phyloP scores from a whole-genome alignment of 23 red algal species.

The Cyanidiococcus yangmingshanensis region DNA sequence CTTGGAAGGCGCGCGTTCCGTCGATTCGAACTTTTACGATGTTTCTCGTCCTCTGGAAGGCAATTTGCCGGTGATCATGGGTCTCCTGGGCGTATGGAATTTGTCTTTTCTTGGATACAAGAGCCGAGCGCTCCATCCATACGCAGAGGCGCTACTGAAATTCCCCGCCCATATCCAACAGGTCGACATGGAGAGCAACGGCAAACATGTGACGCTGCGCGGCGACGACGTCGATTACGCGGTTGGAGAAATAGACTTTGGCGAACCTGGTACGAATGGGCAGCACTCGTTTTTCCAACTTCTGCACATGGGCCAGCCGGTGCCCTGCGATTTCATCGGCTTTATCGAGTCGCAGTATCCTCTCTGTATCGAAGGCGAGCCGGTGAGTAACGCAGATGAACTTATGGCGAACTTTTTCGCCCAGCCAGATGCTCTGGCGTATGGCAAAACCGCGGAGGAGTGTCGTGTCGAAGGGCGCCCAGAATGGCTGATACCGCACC shows the following conservation, averaged over 20 bases:
- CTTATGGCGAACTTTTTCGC: slow-evolving; percentile 99
- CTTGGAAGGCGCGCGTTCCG: slow-evolving; percentile 55
- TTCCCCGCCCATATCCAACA: slow-evolving; percentile 95
- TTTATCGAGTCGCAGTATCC: slow-evolving; percentile 71
- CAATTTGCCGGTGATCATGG: slow-evolving; percentile 90
- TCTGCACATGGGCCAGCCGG: slow-evolving; percentile 75
- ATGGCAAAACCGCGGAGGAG: slow-evolving; percentile 77
- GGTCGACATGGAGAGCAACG: slow-evolving; percentile 88
- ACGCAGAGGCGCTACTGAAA: slow-evolving; percentile 86
- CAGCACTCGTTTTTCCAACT: slow-evolving; percentile 99
- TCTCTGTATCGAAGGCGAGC: slow-evolving; percentile 60
- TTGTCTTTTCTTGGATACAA: slow-evolving; percentile 76
- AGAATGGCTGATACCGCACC: slow-evolving; percentile 67
- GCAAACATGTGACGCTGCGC: slow-evolving; percentile 64
- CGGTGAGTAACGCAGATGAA: slow-evolving; percentile 84
- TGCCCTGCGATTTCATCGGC: slow-evolving; percentile 86
- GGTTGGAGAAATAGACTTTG: slow-evolving; percentile 75
- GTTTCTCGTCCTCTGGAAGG: slow-evolving; percentile 32
- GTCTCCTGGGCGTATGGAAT: slow-evolving; percentile 88
- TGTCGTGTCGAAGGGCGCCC: slow-evolving; percentile 52
- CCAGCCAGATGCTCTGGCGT: slow-evolving; percentile 89
- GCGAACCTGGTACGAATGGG: slow-evolving; percentile 92
- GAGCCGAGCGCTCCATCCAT: slow-evolving; percentile 73
- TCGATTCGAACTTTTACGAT: slow-evolving; percentile 65
- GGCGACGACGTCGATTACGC: slow-evolving; percentile 57